Evolutionary conservation across 441 rosid species (phyloP).

Genomic region (Biscutella laevigata): DNA sequence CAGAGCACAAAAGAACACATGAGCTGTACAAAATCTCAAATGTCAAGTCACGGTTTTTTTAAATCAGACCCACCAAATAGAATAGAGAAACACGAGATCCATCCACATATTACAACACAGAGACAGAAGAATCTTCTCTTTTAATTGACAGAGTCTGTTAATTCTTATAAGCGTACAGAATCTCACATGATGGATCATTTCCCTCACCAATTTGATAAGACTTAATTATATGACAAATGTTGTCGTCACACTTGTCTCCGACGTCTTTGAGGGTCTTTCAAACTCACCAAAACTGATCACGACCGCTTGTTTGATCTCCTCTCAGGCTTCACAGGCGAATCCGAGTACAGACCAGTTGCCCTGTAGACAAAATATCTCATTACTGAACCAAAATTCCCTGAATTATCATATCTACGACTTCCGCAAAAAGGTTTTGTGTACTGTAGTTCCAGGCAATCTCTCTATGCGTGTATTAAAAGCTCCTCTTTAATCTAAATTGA

Average conservation of each 20-base stretch:
- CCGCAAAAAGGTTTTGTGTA: not conserved
- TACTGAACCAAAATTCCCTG: not conserved
- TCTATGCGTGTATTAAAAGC: not conserved
- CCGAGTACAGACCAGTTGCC: constrained; percentile 26
- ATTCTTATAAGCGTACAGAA: not conserved
- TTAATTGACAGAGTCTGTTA: not conserved
- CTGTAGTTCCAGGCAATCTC: not conserved
- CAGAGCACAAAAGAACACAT: constrained; percentile 16
- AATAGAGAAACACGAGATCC: constrained; percentile 5
- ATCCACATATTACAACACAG: constrained; percentile 7
- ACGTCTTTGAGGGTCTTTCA: not conserved
- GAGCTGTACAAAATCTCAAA: constrained; percentile 18
- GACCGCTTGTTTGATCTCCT: constrained; percentile 7
- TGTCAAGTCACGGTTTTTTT: constrained; percentile 6
- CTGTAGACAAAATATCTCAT: constrained; percentile 5
- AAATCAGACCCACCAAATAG: constrained; percentile 10
- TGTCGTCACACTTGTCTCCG: constrained; percentile 1
- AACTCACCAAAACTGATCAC: constrained; percentile 10
- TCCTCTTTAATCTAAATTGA: not conserved
- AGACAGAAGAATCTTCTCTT: constrained; percentile 1
- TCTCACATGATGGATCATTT: not conserved
- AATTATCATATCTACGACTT: not conserved
- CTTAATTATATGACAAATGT: constrained; percentile 5
- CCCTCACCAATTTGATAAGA: not conserved
- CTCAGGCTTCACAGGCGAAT: constrained; percentile 14